Percentiles rank a stretch among this genome's conserved stretches.
Conservation (phyloP, 805 yeast species). For the Suhomyces tanzawaensis region DNA sequence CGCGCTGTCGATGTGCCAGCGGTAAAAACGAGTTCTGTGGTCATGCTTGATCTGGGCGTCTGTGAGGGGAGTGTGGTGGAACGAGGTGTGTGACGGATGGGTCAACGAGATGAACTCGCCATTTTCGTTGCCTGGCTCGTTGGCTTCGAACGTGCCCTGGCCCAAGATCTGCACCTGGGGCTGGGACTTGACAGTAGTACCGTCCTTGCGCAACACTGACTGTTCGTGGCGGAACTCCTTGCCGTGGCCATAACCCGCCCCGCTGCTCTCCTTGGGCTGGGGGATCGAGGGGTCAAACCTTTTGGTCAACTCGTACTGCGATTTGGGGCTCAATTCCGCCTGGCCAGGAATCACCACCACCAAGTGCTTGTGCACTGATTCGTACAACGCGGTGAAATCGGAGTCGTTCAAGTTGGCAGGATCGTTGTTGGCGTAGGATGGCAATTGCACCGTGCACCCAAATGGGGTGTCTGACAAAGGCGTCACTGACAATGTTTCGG, state of each 20-base stretch:
- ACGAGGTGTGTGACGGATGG: slow-evolving; percentile 81
- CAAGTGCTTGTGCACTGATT: slow-evolving; percentile 64
- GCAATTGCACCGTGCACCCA: slow-evolving; percentile 69
- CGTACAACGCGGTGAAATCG: slow-evolving; percentile 60
- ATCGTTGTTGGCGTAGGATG: slow-evolving; percentile 63
- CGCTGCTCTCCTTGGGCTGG: slow-evolving; percentile 32
- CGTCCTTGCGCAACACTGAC: slow-evolving; percentile 76
- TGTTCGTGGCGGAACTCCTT: slow-evolving; percentile 55
- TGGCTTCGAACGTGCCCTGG: slow-evolving; percentile 65
- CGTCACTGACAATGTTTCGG: slow-evolving; percentile 22
- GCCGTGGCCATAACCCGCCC: slow-evolving; percentile 79
- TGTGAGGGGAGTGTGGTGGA: slow-evolving; percentile 67
- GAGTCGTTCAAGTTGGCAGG: slow-evolving; percentile 64
- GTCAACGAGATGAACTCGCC: slow-evolving; percentile 63
- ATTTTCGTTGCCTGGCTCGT: slow-evolving; percentile 53
- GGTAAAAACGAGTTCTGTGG: slow-evolving; percentile 75
- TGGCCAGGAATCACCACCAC: slow-evolving; percentile 77
- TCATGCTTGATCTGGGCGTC: slow-evolving; percentile 58
- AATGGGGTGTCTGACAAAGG: slow-evolving; percentile 54
- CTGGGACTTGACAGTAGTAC: slow-evolving; percentile 71
- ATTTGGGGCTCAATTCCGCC: slow-evolving; percentile 62
- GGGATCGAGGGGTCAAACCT: slow-evolving; percentile 71
- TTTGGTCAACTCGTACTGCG: slow-evolving; percentile 74
- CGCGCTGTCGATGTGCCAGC: slow-evolving; percentile 95
- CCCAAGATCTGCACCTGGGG: slow-evolving; percentile 93